Percentiles rank a stretch among this genome's conserved stretches.
Conservation (phyloP, 2,329 filamentous ascomycete species). For the Diplodia intermedia region DNA sequence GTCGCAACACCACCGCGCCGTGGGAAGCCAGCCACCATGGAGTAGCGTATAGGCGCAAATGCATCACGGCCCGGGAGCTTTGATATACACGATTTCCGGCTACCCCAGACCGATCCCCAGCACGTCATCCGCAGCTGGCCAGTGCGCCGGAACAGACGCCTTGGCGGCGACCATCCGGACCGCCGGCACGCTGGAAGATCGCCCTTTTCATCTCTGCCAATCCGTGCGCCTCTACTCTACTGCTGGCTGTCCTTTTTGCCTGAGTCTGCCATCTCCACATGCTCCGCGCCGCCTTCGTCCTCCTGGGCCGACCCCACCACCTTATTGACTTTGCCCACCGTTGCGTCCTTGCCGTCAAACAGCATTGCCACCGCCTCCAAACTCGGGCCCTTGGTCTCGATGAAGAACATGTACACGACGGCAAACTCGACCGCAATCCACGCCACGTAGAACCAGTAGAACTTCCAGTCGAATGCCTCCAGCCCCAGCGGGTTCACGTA, state of each 20-base stretch:
- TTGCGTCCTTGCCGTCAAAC: slow-evolving; percentile 38
- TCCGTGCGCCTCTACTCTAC: background rate
- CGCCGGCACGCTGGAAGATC: slow-evolving; percentile 14
- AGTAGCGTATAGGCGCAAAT: background rate
- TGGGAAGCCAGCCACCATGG: background rate
- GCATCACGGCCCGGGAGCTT: slow-evolving; percentile 10
- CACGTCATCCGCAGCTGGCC: slow-evolving; percentile 25
- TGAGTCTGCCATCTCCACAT: background rate
- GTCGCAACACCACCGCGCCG: background rate
- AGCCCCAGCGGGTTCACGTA: slow-evolving; percentile 55
- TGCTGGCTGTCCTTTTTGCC: no score
- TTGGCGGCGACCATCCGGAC: slow-evolving; percentile 10
- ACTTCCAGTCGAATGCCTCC: slow-evolving; percentile 51
- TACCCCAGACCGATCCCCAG: slow-evolving; percentile 27
- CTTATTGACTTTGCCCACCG: slow-evolving; percentile 24
- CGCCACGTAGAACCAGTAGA: slow-evolving; percentile 48
- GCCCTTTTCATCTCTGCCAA: background rate
- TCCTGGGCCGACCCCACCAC: slow-evolving; percentile 12
- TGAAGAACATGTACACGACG: slow-evolving; percentile 40
- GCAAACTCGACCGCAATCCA: slow-evolving; percentile 27
- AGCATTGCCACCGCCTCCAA: slow-evolving; percentile 40
- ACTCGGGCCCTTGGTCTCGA: slow-evolving; percentile 40
- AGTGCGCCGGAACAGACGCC: slow-evolving; percentile 23
- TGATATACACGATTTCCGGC: slow-evolving; percentile 18
- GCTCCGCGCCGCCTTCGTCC: background rate